Conservation (phyloP, 2,329 filamentous ascomycete genomes). For the Coniella lustricola region DNA sequence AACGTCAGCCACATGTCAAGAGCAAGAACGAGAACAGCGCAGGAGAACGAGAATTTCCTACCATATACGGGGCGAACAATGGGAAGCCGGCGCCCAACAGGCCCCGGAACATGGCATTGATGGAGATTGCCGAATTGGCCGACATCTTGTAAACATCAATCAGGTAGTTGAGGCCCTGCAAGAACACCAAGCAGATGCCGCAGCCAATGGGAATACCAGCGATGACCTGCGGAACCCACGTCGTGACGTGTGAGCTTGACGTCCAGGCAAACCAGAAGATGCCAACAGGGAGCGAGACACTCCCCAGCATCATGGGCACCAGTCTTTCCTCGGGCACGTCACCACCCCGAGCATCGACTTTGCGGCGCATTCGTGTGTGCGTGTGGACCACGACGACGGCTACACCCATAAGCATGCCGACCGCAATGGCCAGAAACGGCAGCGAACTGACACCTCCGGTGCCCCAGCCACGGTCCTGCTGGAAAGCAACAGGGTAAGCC, state of each 20-base stretch:
- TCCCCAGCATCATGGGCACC: not conserved
- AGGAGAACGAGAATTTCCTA: constrained; percentile 30
- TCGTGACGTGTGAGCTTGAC: not conserved
- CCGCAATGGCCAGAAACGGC: constrained; percentile 39
- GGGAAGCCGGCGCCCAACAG: constrained; percentile 51
- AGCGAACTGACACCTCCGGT: constrained; percentile 40
- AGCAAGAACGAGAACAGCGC: constrained; percentile 32
- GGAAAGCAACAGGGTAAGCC: constrained; percentile 39
- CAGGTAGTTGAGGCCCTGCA: constrained; percentile 39
- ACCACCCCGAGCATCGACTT: constrained; percentile 16
- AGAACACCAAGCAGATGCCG: not conserved
- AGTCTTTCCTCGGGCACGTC: not conserved
- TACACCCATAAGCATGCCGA: constrained; percentile 31
- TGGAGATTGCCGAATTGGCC: constrained; percentile 52
- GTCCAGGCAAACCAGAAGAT: not conserved
- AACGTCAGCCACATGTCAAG: not conserved
- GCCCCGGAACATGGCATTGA: constrained; percentile 48
- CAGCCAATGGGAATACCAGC: not conserved
- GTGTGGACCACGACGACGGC: constrained; percentile 24
- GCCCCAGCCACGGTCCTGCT: constrained; percentile 24
- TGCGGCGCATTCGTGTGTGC: constrained; percentile 31
- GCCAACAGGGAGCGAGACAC: not conserved
- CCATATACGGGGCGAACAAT: constrained; percentile 45
- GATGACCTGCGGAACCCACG: not conserved
- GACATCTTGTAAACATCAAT: constrained; percentile 52